These are phyloP conservation scores for Rosa rugosa DNA, from an alignment of 306 rosid genomes.

Conservation along the genomic window DNA sequence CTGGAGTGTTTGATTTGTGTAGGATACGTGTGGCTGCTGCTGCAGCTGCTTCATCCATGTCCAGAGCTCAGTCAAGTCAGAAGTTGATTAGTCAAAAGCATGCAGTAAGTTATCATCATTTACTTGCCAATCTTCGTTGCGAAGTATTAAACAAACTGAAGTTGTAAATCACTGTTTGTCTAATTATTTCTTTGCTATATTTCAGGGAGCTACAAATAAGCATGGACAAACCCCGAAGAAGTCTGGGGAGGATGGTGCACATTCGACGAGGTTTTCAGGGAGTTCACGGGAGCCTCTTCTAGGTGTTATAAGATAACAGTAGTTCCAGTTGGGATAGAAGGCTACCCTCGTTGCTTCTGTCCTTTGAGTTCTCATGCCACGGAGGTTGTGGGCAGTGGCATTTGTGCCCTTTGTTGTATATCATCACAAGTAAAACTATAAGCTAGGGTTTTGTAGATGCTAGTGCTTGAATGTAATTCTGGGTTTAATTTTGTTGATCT, in stretches of 20 bases:
- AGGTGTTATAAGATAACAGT: conserved; percentile 25
- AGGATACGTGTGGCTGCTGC: conserved; percentile 59
- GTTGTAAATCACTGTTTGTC: neutral
- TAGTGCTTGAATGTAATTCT: neutral
- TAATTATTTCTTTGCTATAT: conserved; percentile 23
- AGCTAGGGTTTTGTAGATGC: conserved; percentile 13
- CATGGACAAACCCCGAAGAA: conserved; percentile 36
- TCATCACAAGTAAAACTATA: neutral
- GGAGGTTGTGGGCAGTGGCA: neutral
- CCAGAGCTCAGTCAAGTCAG: conserved; percentile 49
- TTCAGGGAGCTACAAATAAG: conserved; percentile 56
- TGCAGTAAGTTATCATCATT: conserved; percentile 37
- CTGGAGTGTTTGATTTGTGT: conserved; percentile 26
- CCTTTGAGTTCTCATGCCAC: neutral
- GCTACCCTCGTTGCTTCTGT: neutral
- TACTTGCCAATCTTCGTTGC: neutral
- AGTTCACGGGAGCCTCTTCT: conserved; percentile 28
- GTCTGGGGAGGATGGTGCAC: conserved; percentile 31
- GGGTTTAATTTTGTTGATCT: neutral
- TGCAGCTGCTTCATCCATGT: conserved; percentile 51
- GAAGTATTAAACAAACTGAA: neutral
- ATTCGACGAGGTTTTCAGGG: conserved; percentile 29
- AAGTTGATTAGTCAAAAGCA: conserved; percentile 39
- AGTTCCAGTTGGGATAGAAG: conserved; percentile 9
- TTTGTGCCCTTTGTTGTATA: neutral